phyloP scores from a whole-genome alignment of 306 rosid genomes.

The Acacia crassicarpa region DNA sequence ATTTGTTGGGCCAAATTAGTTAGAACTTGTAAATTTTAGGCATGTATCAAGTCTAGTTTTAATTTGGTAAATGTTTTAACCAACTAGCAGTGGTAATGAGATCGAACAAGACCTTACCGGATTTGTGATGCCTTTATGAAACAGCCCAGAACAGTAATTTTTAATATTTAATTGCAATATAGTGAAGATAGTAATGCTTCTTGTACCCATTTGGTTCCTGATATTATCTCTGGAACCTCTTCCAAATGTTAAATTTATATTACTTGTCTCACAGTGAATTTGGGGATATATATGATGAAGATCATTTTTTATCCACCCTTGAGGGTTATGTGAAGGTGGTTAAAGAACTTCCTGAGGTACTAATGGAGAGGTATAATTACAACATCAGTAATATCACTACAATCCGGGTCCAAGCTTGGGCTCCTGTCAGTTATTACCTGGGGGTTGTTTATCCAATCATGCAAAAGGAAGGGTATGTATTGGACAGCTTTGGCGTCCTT shows the following conservation, averaged over 20 bases:
- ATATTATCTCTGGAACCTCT: slow-evolving; percentile 17
- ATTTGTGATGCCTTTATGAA: background rate
- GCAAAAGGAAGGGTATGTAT: slow-evolving; percentile 75
- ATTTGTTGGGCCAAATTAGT: slow-evolving; percentile 23
- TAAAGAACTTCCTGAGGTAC: slow-evolving; percentile 72
- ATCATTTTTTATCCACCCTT: slow-evolving; percentile 79
- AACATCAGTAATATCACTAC: slow-evolving; percentile 68
- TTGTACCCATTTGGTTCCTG: slow-evolving; percentile 4
- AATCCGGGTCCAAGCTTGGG: slow-evolving; percentile 85
- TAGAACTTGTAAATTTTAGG: background rate
- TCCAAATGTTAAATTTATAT: slow-evolving; percentile 21
- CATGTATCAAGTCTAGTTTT: slow-evolving; percentile 9
- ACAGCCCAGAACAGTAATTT: background rate
- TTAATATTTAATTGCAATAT: slow-evolving; percentile 1
- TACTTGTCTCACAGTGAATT: slow-evolving; percentile 58
- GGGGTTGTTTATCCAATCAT: slow-evolving; percentile 82
- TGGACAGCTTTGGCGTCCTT: slow-evolving; percentile 20
- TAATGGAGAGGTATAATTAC: slow-evolving; percentile 69
- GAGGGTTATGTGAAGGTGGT: slow-evolving; percentile 89
- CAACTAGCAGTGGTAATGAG: slow-evolving; percentile 16
- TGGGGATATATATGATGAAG: slow-evolving; percentile 85
- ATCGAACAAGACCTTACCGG: slow-evolving; percentile 14
- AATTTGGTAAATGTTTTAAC: slow-evolving; percentile 20
- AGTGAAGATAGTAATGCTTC: slow-evolving; percentile 20
- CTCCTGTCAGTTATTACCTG: slow-evolving; percentile 70